These are phyloP conservation scores for Besnoitia besnoiti DNA, from an alignment of 169 alveolate genomes.

Conservation along the genomic window DNA sequence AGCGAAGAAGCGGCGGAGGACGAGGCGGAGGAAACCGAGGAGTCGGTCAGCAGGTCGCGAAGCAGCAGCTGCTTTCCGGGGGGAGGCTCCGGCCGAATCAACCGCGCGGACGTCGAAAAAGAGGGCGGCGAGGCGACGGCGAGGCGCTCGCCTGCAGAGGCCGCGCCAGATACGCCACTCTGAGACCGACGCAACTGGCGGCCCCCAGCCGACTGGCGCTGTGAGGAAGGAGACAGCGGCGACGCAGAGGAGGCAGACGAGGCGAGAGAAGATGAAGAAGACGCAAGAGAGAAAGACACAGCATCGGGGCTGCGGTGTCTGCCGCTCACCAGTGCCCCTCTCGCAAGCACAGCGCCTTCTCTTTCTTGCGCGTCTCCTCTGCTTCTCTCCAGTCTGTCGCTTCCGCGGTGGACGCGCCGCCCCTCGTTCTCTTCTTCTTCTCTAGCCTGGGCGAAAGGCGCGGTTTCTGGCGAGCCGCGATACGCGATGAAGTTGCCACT, in stretches of 20 bases:
- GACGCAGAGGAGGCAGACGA: not conserved
- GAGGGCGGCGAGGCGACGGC: not conserved
- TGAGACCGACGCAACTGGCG: not conserved
- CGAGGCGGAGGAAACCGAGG: not conserved
- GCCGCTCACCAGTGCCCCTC: too few relatives aligned
- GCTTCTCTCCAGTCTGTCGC: too few relatives aligned
- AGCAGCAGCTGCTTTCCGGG: not conserved
- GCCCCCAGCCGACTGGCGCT: too few relatives aligned
- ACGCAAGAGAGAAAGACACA: not conserved
- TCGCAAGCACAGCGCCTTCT: too few relatives aligned
- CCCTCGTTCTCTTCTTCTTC: not conserved
- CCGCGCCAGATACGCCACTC: not conserved
- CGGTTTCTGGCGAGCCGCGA: too few relatives aligned
- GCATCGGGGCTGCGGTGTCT: not conserved
- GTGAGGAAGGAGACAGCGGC: not conserved
- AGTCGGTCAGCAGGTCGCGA: not conserved
- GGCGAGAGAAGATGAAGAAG: constrained; percentile 3
- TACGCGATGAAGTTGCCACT: too few relatives aligned
- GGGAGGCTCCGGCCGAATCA: not conserved
- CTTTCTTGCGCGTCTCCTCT: too few relatives aligned
- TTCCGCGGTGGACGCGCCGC: too few relatives aligned
- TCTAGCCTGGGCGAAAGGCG: too few relatives aligned
- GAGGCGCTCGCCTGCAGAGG: not conserved
- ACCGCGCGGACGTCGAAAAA: not conserved
- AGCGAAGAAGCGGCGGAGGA: not conserved